A percentile compares a stretch with the other conserved stretches of the same genome.
phyloP scores from a whole-genome alignment of 768 basidiomycete genomes.

The Dioszegia hungarica region DNA sequence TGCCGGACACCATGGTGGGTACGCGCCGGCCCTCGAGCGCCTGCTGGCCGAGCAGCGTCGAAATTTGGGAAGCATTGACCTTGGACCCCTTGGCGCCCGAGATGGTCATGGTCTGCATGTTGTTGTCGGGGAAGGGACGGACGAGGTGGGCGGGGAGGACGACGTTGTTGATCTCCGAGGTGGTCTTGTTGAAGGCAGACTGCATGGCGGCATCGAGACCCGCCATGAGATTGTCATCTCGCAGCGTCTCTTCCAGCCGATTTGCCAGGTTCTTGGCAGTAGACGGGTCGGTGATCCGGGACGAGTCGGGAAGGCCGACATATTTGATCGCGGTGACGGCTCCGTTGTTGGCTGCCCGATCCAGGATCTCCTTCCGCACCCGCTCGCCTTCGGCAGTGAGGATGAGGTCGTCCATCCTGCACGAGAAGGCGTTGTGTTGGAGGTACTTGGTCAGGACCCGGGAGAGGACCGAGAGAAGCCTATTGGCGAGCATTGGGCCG shows the following conservation, averaged over 20 bases:
- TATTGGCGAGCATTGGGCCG: conserved; percentile 80
- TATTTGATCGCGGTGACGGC: conserved; percentile 79
- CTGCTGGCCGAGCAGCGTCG: conserved; percentile 95
- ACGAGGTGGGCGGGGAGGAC: conserved; percentile 80
- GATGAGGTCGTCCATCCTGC: conserved; percentile 95
- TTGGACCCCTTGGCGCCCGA: conserved; percentile 97
- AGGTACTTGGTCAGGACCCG: conserved; percentile 95
- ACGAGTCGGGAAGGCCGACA: conserved; percentile 55
- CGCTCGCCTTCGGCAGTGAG: conserved; percentile 76
- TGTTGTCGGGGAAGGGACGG: conserved; percentile 92
- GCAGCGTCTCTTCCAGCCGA: conserved; percentile 82
- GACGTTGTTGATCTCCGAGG: conserved; percentile 79
- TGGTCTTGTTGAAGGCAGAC: conserved; percentile 61
- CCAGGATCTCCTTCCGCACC: conserved; percentile 63
- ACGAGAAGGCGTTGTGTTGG: conserved; percentile 94
- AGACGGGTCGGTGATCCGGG: conserved; percentile 47
- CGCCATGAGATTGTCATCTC: conserved; percentile 96
- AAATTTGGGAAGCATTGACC: conserved; percentile 96
- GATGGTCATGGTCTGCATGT: conserved; percentile 98
- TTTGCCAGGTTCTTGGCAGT: conserved; percentile 48
- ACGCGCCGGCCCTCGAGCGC: conserved; percentile 97
- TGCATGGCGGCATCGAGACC: conserved; percentile 66
- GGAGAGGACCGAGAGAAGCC: conserved; percentile 84
- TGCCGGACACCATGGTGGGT: conserved; percentile 97
- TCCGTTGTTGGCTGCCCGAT: conserved; percentile 66